Percentiles rank a stretch among this genome's conserved stretches.
phyloP scores from a whole-genome alignment of 148 eudicot species.

The Spergularia marina region DNA sequence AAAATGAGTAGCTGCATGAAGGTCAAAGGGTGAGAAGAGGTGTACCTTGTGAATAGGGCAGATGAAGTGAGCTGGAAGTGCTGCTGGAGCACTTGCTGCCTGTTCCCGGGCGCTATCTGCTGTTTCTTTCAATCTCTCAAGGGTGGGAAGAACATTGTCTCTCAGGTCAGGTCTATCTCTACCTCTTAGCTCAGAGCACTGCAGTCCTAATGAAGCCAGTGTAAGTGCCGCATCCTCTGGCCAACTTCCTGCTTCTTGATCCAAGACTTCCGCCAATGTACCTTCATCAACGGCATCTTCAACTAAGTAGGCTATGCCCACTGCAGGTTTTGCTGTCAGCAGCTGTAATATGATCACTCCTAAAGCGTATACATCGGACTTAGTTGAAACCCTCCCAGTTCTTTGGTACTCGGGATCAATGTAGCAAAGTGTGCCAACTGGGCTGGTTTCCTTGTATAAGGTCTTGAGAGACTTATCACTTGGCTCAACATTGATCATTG shows the following conservation, averaged over 20 bases:
- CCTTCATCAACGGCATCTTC: slow-evolving; percentile 72
- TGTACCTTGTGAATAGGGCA: slow-evolving; percentile 83
- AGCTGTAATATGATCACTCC: slow-evolving; percentile 85
- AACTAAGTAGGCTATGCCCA: slow-evolving; percentile 56
- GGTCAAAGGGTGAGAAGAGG: not conserved
- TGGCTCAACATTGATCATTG: slow-evolving; percentile 51
- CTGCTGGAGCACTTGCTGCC: slow-evolving; percentile 28
- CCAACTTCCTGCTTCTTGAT: slow-evolving; percentile 74
- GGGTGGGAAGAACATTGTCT: slow-evolving; percentile 53
- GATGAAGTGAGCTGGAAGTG: slow-evolving; percentile 58
- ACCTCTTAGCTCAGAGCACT: slow-evolving; percentile 78
- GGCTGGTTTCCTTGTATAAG: slow-evolving; percentile 57
- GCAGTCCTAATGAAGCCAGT: slow-evolving; percentile 55
- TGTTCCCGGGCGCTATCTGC: slow-evolving; percentile 53
- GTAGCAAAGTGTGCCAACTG: slow-evolving; percentile 80
- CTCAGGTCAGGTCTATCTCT: slow-evolving; percentile 82
- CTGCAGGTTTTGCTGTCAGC: slow-evolving; percentile 71
- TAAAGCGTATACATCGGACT: slow-evolving; percentile 87
- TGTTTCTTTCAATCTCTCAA: slow-evolving; percentile 66
- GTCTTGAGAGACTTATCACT: slow-evolving; percentile 33
- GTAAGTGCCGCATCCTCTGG: slow-evolving; percentile 69
- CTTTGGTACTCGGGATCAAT: slow-evolving; percentile 97
- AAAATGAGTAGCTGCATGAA: not conserved
- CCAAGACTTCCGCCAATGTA: slow-evolving; percentile 46
- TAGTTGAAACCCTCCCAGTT: slow-evolving; percentile 66